Evolutionary conservation across 1,284 basidiomycete species (phyloP).

Genomic region (Mrakiaceae sp.): DNA sequence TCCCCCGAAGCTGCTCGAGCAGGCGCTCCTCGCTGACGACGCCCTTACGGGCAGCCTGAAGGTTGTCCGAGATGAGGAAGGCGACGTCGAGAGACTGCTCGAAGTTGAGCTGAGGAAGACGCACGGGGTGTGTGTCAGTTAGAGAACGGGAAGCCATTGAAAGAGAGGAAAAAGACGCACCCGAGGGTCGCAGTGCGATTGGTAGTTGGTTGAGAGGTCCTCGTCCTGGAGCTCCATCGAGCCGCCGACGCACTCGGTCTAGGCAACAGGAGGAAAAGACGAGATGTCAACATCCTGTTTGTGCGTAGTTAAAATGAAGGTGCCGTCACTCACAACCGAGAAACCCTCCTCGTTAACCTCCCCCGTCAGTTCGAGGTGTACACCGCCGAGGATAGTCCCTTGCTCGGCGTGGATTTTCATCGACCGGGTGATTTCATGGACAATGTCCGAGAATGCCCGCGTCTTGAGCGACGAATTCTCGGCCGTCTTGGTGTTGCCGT

Average conservation of each 20-base stretch:
- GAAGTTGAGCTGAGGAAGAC: constrained; percentile 40
- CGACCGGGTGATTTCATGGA: constrained; percentile 71
- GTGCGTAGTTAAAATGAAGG: too few species aligned
- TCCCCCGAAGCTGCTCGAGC: constrained; percentile 4
- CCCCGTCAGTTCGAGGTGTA: constrained; percentile 92
- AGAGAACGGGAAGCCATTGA: neutral
- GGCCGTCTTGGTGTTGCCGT: constrained; percentile 63
- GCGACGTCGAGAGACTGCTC: constrained; percentile 45
- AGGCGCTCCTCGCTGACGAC: constrained; percentile 2
- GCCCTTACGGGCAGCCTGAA: constrained; percentile 7
- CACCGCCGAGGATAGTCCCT: constrained; percentile 73
- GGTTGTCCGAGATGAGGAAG: constrained; percentile 27
- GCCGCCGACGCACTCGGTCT: constrained; percentile 46
- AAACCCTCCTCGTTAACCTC: constrained; percentile 87
- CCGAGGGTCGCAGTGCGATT: constrained; percentile 20
- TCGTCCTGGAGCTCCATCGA: constrained; percentile 45
- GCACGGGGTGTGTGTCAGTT: constrained; percentile 4
- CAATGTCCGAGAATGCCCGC: constrained; percentile 80
- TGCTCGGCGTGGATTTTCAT: constrained; percentile 53
- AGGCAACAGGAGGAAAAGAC: neutral
- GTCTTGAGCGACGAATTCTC: constrained; percentile 60
- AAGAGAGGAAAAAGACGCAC: neutral
- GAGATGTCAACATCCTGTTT: too few species aligned
- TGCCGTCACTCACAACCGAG: constrained; percentile 47
- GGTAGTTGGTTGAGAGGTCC: constrained; percentile 42